Evolutionary conservation across 2,329 filamentous ascomycete genomes (phyloP).

Genomic region (Botryotinia calthae): DNA sequence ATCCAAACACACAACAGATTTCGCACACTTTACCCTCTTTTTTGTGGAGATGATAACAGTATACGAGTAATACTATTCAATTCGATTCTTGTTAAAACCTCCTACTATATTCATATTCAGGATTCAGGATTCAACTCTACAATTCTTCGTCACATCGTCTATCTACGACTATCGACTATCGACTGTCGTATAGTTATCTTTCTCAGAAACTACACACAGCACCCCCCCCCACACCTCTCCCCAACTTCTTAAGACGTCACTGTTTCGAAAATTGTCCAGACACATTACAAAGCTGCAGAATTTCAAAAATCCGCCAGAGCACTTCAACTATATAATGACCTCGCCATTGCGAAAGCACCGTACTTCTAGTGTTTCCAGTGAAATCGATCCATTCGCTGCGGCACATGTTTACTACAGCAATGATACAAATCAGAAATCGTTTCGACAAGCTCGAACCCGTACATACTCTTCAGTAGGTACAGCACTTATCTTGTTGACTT

Average conservation of each 20-base stretch:
- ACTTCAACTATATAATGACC: conserved; percentile 26
- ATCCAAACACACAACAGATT: neutral
- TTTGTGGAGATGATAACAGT: conserved; percentile 1
- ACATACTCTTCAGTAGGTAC: conserved; percentile 37
- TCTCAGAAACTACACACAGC: neutral
- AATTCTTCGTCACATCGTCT: neutral
- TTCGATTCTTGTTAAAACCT: neutral
- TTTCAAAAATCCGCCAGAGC: neutral
- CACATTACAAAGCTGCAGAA: neutral
- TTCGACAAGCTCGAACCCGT: conserved; percentile 34
- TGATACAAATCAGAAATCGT: conserved; percentile 29
- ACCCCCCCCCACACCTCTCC: neutral
- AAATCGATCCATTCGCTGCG: conserved; percentile 37
- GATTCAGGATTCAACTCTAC: neutral
- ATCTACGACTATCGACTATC: neutral
- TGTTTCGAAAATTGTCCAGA: neutral
- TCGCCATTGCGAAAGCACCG: conserved; percentile 27
- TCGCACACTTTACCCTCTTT: neutral
- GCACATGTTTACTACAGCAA: conserved; percentile 38
- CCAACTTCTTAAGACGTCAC: neutral
- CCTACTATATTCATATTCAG: neutral
- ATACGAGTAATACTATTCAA: neutral
- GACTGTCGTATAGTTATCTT: no score
- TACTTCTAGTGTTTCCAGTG: conserved; percentile 28
- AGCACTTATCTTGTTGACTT: neutral